Conservation (phyloP, 805 yeast genomes). For the Saccharomycopsis fibuligera region DNA sequence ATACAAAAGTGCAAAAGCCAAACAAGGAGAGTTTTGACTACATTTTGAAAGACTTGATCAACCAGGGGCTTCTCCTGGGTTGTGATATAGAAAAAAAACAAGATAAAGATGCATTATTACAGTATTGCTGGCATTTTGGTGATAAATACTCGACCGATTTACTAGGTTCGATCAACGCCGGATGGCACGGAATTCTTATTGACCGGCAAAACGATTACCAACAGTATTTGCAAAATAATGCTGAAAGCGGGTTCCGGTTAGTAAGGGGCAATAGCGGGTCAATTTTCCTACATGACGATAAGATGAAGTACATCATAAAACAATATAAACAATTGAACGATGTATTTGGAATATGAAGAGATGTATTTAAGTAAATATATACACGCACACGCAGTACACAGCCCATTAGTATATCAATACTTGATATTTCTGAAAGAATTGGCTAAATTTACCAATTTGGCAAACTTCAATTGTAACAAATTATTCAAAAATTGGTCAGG, state of each 20-base stretch:
- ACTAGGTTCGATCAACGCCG: conserved; percentile 44
- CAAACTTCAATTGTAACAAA: conserved; percentile 31
- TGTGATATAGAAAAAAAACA: conserved; percentile 15
- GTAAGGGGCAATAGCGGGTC: background rate
- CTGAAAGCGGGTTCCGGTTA: background rate
- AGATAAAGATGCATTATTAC: conserved; percentile 20
- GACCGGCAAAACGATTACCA: conserved; percentile 37
- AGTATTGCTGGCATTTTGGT: conserved; percentile 58
- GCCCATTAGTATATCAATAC: too few species aligned
- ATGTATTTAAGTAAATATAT: background rate
- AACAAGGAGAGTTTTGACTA: conserved; percentile 38
- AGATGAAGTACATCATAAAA: conserved; percentile 1
- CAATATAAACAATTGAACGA: conserved; percentile 3
- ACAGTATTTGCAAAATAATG: background rate
- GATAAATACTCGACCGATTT: conserved; percentile 54
- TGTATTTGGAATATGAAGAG: background rate
- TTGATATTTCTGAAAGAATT: too few species aligned
- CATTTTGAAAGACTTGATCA: conserved; percentile 29
- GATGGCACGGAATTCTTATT: conserved; percentile 55
- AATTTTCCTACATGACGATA: conserved; percentile 2
- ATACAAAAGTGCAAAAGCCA: conserved; percentile 51
- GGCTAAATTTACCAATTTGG: conserved; percentile 24
- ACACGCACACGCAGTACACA: too few species aligned
- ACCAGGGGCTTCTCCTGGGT: conserved; percentile 23
- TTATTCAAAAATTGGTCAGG: conserved; percentile 36